These are phyloP conservation scores for Phlyctochytrium planicorne DNA, from an alignment of 192 early-diverging fungal genomes.

Conservation along the genomic window DNA sequence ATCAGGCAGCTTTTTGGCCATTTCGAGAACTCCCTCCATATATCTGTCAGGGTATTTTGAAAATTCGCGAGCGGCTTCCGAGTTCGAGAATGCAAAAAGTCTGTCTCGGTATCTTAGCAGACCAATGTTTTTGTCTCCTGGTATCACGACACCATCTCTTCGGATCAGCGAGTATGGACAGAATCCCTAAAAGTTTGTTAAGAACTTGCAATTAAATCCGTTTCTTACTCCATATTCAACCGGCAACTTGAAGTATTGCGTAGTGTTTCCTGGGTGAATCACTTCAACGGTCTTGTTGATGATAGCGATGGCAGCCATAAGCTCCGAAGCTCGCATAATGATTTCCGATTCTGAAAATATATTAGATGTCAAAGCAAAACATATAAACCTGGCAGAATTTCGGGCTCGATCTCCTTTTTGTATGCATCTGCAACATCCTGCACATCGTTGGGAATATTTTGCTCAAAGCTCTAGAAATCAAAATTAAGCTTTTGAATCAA, in stretches of 20 bases:
- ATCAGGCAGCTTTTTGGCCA: slow-evolving; percentile 41
- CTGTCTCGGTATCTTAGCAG: slow-evolving; percentile 51
- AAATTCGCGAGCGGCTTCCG: slow-evolving; percentile 43
- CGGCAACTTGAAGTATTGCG: slow-evolving; percentile 53
- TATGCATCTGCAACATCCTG: slow-evolving; percentile 23
- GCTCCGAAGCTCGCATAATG: slow-evolving; percentile 40
- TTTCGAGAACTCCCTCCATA: slow-evolving; percentile 47
- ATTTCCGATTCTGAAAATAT: slow-evolving; percentile 36
- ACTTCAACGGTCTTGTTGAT: slow-evolving; percentile 53
- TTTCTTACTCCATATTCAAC: slow-evolving; percentile 52
- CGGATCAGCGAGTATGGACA: slow-evolving; percentile 50
- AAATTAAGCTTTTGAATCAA: slow-evolving; percentile 1
- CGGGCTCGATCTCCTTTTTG: slow-evolving; percentile 52
- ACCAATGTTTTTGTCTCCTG: slow-evolving; percentile 57
- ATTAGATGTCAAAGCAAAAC: background rate
- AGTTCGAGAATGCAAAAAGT: slow-evolving; percentile 46
- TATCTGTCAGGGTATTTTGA: slow-evolving; percentile 48
- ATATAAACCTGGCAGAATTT: slow-evolving; percentile 44
- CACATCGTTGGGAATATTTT: slow-evolving; percentile 36
- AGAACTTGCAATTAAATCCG: background rate
- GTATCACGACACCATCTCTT: slow-evolving; percentile 47
- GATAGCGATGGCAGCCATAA: slow-evolving; percentile 47
- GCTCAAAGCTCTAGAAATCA: slow-evolving; percentile 33
- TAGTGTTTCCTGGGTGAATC: slow-evolving; percentile 60
- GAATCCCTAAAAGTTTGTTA: slow-evolving; percentile 39